Conservation (phyloP, 495 filamentous ascomycete species). For the Penicillium soppii region DNA sequence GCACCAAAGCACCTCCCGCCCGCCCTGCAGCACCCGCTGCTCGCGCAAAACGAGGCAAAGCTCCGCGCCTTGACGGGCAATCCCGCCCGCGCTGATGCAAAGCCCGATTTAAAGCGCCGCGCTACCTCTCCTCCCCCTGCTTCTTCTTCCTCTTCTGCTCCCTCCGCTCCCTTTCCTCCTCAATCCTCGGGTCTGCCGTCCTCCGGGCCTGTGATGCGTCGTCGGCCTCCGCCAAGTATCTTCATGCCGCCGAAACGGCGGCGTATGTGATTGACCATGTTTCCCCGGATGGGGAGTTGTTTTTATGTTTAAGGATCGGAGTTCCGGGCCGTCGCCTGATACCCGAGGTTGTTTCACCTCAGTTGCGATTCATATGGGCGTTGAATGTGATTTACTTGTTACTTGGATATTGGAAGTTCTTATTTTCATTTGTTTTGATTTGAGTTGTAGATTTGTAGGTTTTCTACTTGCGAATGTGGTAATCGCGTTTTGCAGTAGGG, state of each 20-base stretch:
- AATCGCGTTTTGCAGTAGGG: too few species aligned
- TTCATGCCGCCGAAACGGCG: slow-evolving; percentile 44
- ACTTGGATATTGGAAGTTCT: too few species aligned
- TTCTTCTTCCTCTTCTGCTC: neutral
- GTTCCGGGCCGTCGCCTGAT: neutral
- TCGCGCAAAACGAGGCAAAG: neutral
- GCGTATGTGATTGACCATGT: slow-evolving; percentile 17
- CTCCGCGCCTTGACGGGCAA: neutral
- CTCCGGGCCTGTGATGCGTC: slow-evolving; percentile 21
- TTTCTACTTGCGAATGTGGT: too few species aligned
- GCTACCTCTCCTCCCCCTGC: slow-evolving; percentile 10
- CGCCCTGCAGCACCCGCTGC: neutral
- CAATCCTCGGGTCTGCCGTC: neutral
- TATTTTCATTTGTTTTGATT: too few species aligned
- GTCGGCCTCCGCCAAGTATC: slow-evolving; percentile 33
- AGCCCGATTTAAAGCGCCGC: slow-evolving; percentile 7
- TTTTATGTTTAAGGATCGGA: neutral
- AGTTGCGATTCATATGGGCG: neutral
- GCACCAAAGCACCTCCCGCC: neutral
- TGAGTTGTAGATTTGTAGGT: too few species aligned
- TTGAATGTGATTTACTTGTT: too few species aligned
- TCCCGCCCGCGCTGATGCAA: neutral
- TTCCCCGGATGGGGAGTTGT: neutral
- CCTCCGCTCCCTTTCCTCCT: neutral
- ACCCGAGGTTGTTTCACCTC: slow-evolving; percentile 2